phyloP scores from a whole-genome alignment of 345 rosid genomes.

The Raphanus raphanistrum region DNA sequence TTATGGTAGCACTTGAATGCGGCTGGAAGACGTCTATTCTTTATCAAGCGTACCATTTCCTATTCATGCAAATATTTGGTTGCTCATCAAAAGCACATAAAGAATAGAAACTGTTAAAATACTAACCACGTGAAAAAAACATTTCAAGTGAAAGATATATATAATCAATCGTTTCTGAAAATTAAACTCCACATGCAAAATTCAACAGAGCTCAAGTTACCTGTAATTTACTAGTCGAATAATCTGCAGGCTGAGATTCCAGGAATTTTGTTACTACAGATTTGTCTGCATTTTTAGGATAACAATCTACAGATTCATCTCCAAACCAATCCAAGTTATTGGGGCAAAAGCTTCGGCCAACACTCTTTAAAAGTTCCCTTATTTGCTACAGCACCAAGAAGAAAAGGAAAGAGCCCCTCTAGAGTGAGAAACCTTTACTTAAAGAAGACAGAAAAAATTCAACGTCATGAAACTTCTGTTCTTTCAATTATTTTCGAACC shows the following conservation, averaged over 20 bases:
- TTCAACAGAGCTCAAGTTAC: slow-evolving; percentile 39
- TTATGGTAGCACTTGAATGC: slow-evolving; percentile 92
- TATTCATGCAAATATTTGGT: slow-evolving; percentile 35
- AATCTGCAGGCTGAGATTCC: slow-evolving; percentile 84
- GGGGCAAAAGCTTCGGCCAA: slow-evolving; percentile 82
- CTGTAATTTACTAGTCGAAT: slow-evolving; percentile 81
- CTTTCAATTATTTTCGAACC: slow-evolving; percentile 40
- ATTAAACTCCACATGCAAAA: not conserved
- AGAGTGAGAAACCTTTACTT: slow-evolving; percentile 15
- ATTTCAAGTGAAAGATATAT: slow-evolving; percentile 13
- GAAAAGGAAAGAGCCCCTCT: not conserved
- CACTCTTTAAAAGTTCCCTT: slow-evolving; percentile 69
- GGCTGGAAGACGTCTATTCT: slow-evolving; percentile 72
- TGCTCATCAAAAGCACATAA: slow-evolving; percentile 18
- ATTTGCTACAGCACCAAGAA: slow-evolving; percentile 69
- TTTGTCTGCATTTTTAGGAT: slow-evolving; percentile 75
- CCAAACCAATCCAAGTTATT: slow-evolving; percentile 78
- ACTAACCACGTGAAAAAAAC: slow-evolving; percentile 8
- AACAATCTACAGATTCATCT: slow-evolving; percentile 48
- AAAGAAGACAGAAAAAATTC: slow-evolving; percentile 2
- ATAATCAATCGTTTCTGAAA: slow-evolving; percentile 6
- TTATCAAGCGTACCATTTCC: slow-evolving; percentile 91
- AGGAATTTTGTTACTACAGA: slow-evolving; percentile 78
- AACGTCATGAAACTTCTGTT: not conserved
- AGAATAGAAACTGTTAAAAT: not conserved